These are phyloP conservation scores for Epicoccum sorghinum DNA, from an alignment of 2,329 filamentous ascomycete genomes.

Conservation along the genomic window DNA sequence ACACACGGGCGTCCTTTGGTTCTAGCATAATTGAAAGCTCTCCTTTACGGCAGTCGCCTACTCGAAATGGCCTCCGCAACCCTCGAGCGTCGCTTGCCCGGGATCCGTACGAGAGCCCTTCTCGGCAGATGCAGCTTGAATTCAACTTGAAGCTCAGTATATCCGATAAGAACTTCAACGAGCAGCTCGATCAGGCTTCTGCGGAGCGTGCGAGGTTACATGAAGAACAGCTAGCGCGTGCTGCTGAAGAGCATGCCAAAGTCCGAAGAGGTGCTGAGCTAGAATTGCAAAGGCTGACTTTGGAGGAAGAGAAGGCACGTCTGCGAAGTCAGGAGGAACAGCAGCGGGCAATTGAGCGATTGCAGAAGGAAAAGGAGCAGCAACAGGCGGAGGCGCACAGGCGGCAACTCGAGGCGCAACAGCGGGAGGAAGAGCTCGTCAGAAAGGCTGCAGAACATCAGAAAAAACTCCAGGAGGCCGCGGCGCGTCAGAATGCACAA, in stretches of 20 bases:
- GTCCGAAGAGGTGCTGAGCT: conserved; percentile 64
- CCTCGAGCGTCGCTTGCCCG: conserved; percentile 31
- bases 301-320: conserved; percentile 49
- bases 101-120: conserved; percentile 41
- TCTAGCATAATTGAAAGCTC: conserved; percentile 42
- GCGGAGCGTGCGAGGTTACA: conserved; percentile 69
- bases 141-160: conserved; percentile 51
- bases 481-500: conserved; percentile 39
- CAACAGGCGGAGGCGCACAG: conserved; percentile 46
- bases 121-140: conserved; percentile 47
- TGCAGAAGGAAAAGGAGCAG: conserved; percentile 54
- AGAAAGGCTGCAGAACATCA: conserved; percentile 37
- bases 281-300: conserved; percentile 56
- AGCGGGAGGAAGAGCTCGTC: conserved; percentile 40
- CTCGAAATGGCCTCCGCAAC: conserved; percentile 31
- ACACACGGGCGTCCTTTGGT: conserved; percentile 39
- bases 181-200: conserved; percentile 66
- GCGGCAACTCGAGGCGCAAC: conserved; percentile 42
- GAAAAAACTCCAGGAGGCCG: conserved; percentile 38
- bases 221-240: conserved; percentile 68
- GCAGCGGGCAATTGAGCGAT: conserved; percentile 45
- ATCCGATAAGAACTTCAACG: conserved; percentile 56
- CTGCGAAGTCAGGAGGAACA: conserved; percentile 44
- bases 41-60: conserved; percentile 41
- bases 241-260: conserved; percentile 69